Conservation (phyloP, 805 yeast genomes). For the Henningerozyma blattae region DNA sequence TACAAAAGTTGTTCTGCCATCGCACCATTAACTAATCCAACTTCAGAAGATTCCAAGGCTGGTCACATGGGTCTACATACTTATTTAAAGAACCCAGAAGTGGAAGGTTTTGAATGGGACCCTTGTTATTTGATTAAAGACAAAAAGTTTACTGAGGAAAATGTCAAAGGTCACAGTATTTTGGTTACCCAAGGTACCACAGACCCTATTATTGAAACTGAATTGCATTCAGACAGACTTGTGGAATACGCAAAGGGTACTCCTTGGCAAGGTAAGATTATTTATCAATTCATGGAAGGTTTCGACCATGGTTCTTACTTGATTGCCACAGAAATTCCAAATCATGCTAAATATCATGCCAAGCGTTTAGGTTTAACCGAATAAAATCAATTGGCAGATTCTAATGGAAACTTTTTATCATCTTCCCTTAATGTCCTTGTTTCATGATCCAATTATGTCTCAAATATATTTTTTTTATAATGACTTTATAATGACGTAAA, state of each 20-base stretch:
- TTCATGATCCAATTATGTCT: too few species aligned
- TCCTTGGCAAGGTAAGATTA: constrained; percentile 46
- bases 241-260: constrained; percentile 64
- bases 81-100: neutral
- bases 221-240: too few species aligned
- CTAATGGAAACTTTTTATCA: too few species aligned
- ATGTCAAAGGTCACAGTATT: constrained; percentile 50
- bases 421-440: too few species aligned
- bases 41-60: constrained; percentile 27
- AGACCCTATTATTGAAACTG: too few species aligned
- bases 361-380: constrained; percentile 34
- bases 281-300: constrained; percentile 57
- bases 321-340: constrained; percentile 64
- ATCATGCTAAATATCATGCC: constrained; percentile 82
- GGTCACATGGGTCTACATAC: neutral
- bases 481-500: too few species aligned
- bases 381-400: too few species aligned
- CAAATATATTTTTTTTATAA: too few species aligned
- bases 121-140: too few species aligned
- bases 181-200: constrained; percentile 73
- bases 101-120: neutral
- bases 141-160: too few species aligned
- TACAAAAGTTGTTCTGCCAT: constrained; percentile 81
- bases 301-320: constrained; percentile 90
- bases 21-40: constrained; percentile 81